Conservation (phyloP, 2,329 filamentous ascomycete species). For the Dichotomopilus funicola region DNA sequence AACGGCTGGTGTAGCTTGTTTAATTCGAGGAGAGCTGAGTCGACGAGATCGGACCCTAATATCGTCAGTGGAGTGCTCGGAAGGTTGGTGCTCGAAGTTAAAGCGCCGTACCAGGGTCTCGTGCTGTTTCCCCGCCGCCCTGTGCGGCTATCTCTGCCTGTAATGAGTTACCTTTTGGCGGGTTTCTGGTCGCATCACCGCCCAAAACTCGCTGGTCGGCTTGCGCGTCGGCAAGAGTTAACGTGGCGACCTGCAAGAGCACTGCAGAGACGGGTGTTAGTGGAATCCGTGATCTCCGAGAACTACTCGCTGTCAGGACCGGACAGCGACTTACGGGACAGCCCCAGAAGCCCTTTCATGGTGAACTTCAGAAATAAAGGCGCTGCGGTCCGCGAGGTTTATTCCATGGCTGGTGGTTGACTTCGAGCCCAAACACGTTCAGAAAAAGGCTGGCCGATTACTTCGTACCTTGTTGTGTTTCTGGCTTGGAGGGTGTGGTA, state of each 20-base stretch:
- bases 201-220: conserved; percentile 28
- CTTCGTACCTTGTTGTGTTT: neutral
- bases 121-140: conserved; percentile 25
- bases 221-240: conserved; percentile 32
- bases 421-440: neutral
- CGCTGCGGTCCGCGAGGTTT: conserved; percentile 9
- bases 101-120: conserved; percentile 34
- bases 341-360: conserved; percentile 38
- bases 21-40: conserved; percentile 45
- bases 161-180: conserved; percentile 13
- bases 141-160: conserved; percentile 29
- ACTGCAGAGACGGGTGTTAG: conserved; percentile 31
- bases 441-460: neutral
- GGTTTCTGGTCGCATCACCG: conserved; percentile 20
- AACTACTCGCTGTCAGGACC: neutral
- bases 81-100: neutral
- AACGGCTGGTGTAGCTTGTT: conserved; percentile 42
- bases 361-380: conserved; percentile 26
- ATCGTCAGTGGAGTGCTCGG: conserved; percentile 10
- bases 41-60: conserved; percentile 47
- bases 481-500: neutral
- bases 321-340: conserved; percentile 35
- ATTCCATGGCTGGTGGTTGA: conserved; percentile 18
- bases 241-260: conserved; percentile 40
- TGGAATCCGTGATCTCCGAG: neutral